These are phyloP conservation scores for Phylloporus scabripes DNA, from an alignment of 768 basidiomycete genomes.

Conservation along the genomic window DNA sequence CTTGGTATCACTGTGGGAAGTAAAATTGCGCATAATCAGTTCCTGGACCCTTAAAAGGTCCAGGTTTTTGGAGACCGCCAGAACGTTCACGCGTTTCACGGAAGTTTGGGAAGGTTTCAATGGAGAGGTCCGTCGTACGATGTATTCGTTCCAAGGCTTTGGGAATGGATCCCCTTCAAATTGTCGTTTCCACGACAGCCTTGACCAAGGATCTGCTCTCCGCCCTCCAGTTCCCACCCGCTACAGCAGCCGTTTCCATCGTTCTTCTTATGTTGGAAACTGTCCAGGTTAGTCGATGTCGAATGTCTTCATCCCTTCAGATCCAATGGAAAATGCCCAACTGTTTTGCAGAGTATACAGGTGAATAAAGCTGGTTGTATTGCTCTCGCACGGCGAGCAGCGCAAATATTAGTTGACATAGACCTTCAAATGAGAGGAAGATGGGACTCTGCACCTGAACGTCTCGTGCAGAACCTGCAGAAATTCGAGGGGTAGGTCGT, in stretches of 20 bases:
- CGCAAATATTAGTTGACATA: slow-evolving; percentile 39
- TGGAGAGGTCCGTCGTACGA: no score
- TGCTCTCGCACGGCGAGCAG: slow-evolving; percentile 37
- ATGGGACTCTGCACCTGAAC: slow-evolving; percentile 39
- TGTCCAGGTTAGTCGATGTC: slow-evolving; percentile 33
- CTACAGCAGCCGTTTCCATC: slow-evolving; percentile 35
- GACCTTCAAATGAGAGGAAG: slow-evolving; percentile 41
- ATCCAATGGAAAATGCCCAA: not conserved
- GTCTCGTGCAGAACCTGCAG: slow-evolving; percentile 35
- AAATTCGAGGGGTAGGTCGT: slow-evolving; percentile 37
- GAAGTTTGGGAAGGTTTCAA: no score
- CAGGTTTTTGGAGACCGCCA: no score
- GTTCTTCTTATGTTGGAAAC: slow-evolving; percentile 42
- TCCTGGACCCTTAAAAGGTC: no score
- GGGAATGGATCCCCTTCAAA: slow-evolving; percentile 25
- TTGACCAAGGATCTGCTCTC: slow-evolving; percentile 30
- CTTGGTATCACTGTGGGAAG: no score
- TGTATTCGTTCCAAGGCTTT: slow-evolving; percentile 26
- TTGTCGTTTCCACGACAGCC: slow-evolving; percentile 27
- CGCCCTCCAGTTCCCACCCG: slow-evolving; percentile 39
- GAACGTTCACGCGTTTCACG: no score
- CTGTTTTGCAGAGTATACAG: slow-evolving; percentile 22
- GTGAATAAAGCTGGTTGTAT: slow-evolving; percentile 38
- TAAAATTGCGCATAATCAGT: no score
- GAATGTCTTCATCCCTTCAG: not conserved